A percentile compares a stretch with the other conserved stretches of the same genome.
phyloP scores from a whole-genome alignment of 192 early-diverging fungal genomes.

The Linnemannia schmuckeri region DNA sequence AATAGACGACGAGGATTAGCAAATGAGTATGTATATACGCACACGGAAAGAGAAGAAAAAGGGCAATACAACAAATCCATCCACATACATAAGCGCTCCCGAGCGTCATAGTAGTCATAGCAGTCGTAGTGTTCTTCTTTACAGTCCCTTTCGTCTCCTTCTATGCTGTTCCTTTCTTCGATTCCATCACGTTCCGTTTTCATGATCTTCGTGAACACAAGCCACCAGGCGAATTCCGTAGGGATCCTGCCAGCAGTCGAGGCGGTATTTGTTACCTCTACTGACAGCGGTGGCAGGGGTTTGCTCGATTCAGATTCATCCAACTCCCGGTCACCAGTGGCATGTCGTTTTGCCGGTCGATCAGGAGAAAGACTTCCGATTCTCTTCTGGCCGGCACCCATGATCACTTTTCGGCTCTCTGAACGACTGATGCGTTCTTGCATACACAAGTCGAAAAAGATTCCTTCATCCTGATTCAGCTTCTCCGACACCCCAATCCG shows the following conservation, averaged over 20 bases:
- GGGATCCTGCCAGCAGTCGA: neutral
- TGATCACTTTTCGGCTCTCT: neutral
- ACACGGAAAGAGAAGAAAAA: too few species aligned
- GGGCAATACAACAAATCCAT: too few species aligned
- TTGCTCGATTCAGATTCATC: neutral
- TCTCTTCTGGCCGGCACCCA: neutral
- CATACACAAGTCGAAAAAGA: conserved; percentile 19
- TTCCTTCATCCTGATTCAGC: neutral
- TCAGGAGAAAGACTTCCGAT: neutral
- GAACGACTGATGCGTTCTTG: neutral
- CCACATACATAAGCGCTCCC: too few species aligned
- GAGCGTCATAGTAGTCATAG: too few species aligned
- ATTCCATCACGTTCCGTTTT: neutral
- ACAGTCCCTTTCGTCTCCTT: too few species aligned
- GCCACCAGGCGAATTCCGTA: neutral
- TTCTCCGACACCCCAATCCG: conserved; percentile 20
- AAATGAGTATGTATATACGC: too few species aligned
- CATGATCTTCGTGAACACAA: neutral
- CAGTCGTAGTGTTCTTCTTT: too few species aligned
- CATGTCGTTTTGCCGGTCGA: neutral
- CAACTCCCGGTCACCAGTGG: neutral
- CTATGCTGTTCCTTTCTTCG: too few species aligned
- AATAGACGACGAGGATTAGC: too few species aligned
- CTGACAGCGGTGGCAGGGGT: neutral
- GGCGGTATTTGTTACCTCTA: neutral